These are phyloP conservation scores for Talaromyces trachyspermus DNA, from an alignment of 495 filamentous ascomycete species.

Conservation along the genomic window DNA sequence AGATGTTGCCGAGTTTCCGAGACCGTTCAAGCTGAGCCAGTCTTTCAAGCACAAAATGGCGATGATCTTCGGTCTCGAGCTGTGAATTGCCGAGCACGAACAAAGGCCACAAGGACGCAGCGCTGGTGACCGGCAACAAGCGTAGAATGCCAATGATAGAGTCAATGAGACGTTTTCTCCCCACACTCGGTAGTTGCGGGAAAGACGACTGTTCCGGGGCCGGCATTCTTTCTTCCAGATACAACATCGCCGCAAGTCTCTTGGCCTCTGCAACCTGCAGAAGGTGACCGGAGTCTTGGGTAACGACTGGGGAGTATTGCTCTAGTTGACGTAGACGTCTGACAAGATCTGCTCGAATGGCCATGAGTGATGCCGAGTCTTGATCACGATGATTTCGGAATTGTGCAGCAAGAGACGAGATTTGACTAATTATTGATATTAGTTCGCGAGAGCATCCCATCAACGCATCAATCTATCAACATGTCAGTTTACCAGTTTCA, in stretches of 20 bases:
- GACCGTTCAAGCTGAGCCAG: slow-evolving; percentile 8
- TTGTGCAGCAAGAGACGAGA: slow-evolving; percentile 7
- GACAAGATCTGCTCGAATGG: slow-evolving; percentile 2
- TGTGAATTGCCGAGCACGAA: slow-evolving; percentile 11
- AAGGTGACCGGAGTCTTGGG: slow-evolving; percentile 10
- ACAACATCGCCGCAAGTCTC: slow-evolving; percentile 13
- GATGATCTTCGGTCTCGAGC: slow-evolving; percentile 13
- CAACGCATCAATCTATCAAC: slow-evolving; percentile 11
- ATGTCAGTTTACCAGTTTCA: background rate
- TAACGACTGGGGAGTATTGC: slow-evolving; percentile 8
- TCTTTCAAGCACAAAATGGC: slow-evolving; percentile 14
- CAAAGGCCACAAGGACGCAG: slow-evolving; percentile 14
- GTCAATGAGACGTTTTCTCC: slow-evolving; percentile 7
- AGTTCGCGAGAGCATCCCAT: slow-evolving; percentile 17
- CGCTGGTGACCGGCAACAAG: slow-evolving; percentile 6
- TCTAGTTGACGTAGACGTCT: slow-evolving; percentile 3
- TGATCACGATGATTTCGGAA: slow-evolving; percentile 1
- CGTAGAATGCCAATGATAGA: slow-evolving; percentile 11
- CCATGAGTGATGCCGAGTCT: background rate
- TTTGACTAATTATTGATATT: slow-evolving; percentile 13
- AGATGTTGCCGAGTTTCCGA: slow-evolving; percentile 15
- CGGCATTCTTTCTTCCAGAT: slow-evolving; percentile 9
- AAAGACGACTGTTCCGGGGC: background rate
- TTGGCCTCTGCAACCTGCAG: slow-evolving; percentile 13
- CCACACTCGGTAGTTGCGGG: background rate